Evolutionary conservation across 164 flowering plant species (phyloP).

Genomic region (Kalanchoe fedtschenkoi): DNA sequence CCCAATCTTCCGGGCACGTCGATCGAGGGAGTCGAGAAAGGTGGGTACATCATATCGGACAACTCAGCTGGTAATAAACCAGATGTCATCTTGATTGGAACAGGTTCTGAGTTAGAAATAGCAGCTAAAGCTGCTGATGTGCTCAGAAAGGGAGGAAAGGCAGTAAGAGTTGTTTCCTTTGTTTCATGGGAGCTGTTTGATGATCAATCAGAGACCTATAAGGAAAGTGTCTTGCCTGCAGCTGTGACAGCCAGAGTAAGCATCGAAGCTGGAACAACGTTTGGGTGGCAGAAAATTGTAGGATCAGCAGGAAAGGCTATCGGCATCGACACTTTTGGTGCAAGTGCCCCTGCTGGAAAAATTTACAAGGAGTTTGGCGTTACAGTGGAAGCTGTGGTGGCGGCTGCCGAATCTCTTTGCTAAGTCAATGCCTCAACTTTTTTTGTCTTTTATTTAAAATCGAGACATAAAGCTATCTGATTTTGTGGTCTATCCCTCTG

Average conservation of each 20-base stretch:
- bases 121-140: constrained; percentile 76
- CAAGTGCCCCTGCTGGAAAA: constrained; percentile 88
- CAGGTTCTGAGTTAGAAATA: constrained; percentile 89
- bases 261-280: constrained; percentile 89
- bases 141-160: constrained; percentile 79
- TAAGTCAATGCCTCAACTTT: too few species aligned
- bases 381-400: constrained; percentile 76
- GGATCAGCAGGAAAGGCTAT: constrained; percentile 74
- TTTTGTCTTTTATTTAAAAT: too few species aligned
- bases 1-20: constrained; percentile 78
- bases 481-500: too few species aligned
- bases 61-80: constrained; percentile 80
- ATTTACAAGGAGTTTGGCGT: constrained; percentile 89
- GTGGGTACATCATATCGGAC: constrained; percentile 82
- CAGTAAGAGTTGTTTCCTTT: constrained; percentile 79
- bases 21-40: constrained; percentile 79
- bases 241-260: constrained; percentile 79
- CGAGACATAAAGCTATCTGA: too few species aligned
- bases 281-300: constrained; percentile 80
- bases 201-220: constrained; percentile 82
- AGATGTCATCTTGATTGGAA: constrained; percentile 75
- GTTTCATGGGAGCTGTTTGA: constrained; percentile 87
- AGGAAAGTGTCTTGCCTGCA: constrained; percentile 88
- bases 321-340: constrained; percentile 85
- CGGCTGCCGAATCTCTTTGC: constrained; percentile 76